Evolutionary conservation across 2,329 filamentous ascomycete genomes (phyloP).

Genomic region (Xylaria sp.): DNA sequence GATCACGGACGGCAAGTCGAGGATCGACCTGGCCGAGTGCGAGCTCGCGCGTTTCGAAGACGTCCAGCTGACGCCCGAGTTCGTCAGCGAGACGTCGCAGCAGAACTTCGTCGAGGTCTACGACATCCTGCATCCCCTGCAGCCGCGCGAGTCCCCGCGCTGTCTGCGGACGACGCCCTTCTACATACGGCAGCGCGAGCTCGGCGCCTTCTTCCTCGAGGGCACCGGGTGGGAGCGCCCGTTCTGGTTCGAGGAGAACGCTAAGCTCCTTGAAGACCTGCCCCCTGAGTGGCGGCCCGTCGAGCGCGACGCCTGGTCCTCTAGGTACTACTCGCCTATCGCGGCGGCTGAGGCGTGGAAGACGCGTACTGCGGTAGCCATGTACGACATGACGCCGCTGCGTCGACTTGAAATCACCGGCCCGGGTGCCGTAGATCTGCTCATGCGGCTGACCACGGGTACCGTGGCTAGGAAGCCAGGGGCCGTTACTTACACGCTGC

Average conservation of each 20-base stretch:
- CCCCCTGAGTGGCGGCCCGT: slow-evolving; percentile 35
- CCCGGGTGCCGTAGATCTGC: slow-evolving; percentile 33
- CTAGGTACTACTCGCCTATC: slow-evolving; percentile 37
- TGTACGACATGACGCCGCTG: slow-evolving; percentile 41
- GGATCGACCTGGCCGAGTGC: slow-evolving; percentile 37
- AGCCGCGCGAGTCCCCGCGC: slow-evolving; percentile 36
- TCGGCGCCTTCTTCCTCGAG: slow-evolving; percentile 38
- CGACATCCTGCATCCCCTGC: slow-evolving; percentile 39
- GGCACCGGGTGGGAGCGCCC: slow-evolving; percentile 35
- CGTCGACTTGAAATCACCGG: slow-evolving; percentile 38
- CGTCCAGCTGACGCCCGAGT: slow-evolving; percentile 34
- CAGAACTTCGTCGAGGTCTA: slow-evolving; percentile 39
- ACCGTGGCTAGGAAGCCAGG: slow-evolving; percentile 37
- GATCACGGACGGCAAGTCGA: slow-evolving; percentile 36
- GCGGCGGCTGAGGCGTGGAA: slow-evolving; percentile 39
- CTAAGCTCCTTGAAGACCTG: slow-evolving; percentile 30
- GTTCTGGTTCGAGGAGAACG: slow-evolving; percentile 37
- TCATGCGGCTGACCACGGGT: slow-evolving; percentile 38
- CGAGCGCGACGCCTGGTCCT: slow-evolving; percentile 37
- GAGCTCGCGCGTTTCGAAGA: slow-evolving; percentile 39
- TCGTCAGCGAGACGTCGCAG: slow-evolving; percentile 35
- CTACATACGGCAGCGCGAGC: slow-evolving; percentile 37
- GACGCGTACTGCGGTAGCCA: slow-evolving; percentile 36
- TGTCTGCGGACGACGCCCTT: slow-evolving; percentile 34
- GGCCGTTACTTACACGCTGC: slow-evolving; percentile 37